A percentile compares a stretch with the other conserved stretches of the same genome.
phyloP scores from a whole-genome alignment of 2,329 filamentous ascomycete genomes.

The Talaromyces albobiverticillius region DNA sequence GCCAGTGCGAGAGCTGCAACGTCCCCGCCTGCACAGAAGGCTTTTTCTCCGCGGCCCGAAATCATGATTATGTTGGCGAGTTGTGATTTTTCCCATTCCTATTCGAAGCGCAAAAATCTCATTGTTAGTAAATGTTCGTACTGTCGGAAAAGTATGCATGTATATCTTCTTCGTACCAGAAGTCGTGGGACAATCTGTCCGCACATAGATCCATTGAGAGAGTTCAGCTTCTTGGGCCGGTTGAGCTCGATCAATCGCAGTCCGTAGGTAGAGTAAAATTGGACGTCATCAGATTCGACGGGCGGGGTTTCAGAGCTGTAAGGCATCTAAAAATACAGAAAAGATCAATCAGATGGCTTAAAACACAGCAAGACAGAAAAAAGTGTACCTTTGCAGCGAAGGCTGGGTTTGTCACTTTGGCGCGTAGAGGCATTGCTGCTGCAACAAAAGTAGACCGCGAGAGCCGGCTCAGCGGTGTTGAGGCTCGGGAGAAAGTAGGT shows the following conservation, averaged over 20 bases:
- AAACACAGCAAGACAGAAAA: neutral
- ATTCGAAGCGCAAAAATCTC: constrained; percentile 1
- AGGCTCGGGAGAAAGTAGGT: constrained; percentile 35
- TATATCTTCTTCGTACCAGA: constrained; percentile 43
- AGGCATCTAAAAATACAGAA: constrained; percentile 37
- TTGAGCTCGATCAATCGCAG: constrained; percentile 92
- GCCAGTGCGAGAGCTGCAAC: constrained; percentile 73
- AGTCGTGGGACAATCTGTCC: constrained; percentile 88
- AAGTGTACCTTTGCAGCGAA: constrained; percentile 50
- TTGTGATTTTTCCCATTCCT: constrained; percentile 92
- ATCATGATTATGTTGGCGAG: constrained; percentile 90
- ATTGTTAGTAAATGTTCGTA: neutral
- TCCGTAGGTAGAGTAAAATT: constrained; percentile 86
- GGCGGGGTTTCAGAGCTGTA: constrained; percentile 34
- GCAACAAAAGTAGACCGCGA: constrained; percentile 32
- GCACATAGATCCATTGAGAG: constrained; percentile 90
- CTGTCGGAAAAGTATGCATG: neutral
- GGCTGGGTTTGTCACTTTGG: constrained; percentile 65
- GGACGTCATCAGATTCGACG: constrained; percentile 84
- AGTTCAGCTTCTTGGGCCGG: constrained; percentile 86
- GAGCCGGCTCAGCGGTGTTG: constrained; percentile 46
- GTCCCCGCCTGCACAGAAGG: constrained; percentile 92
- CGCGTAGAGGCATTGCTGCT: constrained; percentile 71
- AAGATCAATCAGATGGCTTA: constrained; percentile 17
- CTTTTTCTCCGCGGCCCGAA: constrained; percentile 80